A percentile compares a stretch with the other conserved stretches of the same genome.
These are phyloP conservation scores for Podaxis rugospora DNA, from an alignment of 768 basidiomycete species.

Conservation along the genomic window DNA sequence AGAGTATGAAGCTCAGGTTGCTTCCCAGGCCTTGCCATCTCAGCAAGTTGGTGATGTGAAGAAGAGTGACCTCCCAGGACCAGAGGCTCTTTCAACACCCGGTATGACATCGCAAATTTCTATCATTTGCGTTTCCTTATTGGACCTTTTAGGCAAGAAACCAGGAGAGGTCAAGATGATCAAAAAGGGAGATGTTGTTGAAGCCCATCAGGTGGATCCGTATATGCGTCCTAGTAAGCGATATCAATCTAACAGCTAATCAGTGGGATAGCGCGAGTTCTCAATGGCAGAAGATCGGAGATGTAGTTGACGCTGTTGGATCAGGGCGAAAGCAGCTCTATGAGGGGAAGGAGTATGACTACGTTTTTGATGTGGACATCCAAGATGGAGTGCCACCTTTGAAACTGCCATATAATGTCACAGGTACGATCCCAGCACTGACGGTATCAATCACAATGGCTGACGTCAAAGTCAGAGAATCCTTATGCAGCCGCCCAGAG, in stretches of 20 bases:
- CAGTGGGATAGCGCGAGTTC: slow-evolving; percentile 76
- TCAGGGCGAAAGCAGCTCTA: slow-evolving; percentile 88
- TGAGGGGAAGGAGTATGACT: slow-evolving; percentile 94
- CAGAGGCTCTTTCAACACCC: slow-evolving; percentile 71
- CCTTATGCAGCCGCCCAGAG: slow-evolving; percentile 85
- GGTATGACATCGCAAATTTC: slow-evolving; percentile 41
- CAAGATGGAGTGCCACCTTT: slow-evolving; percentile 89
- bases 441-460: slow-evolving; percentile 1
- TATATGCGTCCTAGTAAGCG: neutral
- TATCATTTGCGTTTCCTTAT: neutral
- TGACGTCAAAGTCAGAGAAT: slow-evolving; percentile 59
- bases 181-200: slow-evolving; percentile 71
- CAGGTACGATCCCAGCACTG: slow-evolving; percentile 44
- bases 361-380: slow-evolving; percentile 98
- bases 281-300: slow-evolving; percentile 91
- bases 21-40: slow-evolving; percentile 73
- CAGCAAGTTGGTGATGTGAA: slow-evolving; percentile 93
- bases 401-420: slow-evolving; percentile 90
- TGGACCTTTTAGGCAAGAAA: slow-evolving; percentile 63
- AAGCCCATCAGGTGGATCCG: slow-evolving; percentile 78
- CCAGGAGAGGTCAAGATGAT: slow-evolving; percentile 94
- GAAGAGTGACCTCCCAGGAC: slow-evolving; percentile 82
- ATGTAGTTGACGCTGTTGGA: slow-evolving; percentile 93
- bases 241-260: slow-evolving; percentile 3
- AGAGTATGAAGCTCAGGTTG: slow-evolving; percentile 70